Percentiles rank a stretch among this genome's conserved stretches.
phyloP scores from a whole-genome alignment of 805 yeast species.

The Wilhelminamyces savonicus region DNA sequence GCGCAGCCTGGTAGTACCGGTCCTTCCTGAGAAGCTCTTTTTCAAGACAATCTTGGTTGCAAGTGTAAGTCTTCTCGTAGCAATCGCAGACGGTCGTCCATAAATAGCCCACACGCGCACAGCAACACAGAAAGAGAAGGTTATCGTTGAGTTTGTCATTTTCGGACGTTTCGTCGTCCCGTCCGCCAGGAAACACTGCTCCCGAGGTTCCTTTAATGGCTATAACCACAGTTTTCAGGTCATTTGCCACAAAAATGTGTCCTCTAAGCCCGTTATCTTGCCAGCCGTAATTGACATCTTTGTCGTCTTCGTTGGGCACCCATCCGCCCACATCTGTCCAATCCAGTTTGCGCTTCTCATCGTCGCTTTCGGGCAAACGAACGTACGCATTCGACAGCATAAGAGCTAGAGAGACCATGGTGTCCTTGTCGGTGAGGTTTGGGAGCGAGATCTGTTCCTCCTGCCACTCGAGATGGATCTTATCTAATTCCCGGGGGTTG shows the following conservation, averaged over 20 bases:
- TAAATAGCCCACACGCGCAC: slow-evolving; percentile 84
- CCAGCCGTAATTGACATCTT: slow-evolving; percentile 80
- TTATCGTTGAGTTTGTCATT: slow-evolving; percentile 87
- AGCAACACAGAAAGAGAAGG: slow-evolving; percentile 86
- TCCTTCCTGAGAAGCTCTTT: slow-evolving; percentile 67
- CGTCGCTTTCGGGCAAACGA: slow-evolving; percentile 52
- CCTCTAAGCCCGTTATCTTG: slow-evolving; percentile 80
- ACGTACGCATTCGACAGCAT: slow-evolving; percentile 93
- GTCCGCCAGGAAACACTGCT: slow-evolving; percentile 49
- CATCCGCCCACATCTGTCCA: slow-evolving; percentile 73
- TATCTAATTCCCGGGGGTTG: slow-evolving; percentile 26
- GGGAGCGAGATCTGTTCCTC: slow-evolving; percentile 55
- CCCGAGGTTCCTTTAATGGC: slow-evolving; percentile 92
- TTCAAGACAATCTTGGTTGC: slow-evolving; percentile 85
- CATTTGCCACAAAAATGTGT: slow-evolving; percentile 68
- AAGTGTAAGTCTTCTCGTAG: slow-evolving; percentile 73
- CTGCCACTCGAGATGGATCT: slow-evolving; percentile 58
- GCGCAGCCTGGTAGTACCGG: slow-evolving; percentile 72
- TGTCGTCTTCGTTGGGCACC: slow-evolving; percentile 49
- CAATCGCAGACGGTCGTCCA: slow-evolving; percentile 98
- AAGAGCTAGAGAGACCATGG: slow-evolving; percentile 68
- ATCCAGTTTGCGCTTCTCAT: slow-evolving; percentile 51
- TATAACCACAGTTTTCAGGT: slow-evolving; percentile 59
- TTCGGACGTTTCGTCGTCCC: slow-evolving; percentile 60
- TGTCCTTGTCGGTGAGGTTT: slow-evolving; percentile 65